Evolutionary conservation across 148 eudicot species (phyloP).

Genomic region (Cornus controversa): DNA sequence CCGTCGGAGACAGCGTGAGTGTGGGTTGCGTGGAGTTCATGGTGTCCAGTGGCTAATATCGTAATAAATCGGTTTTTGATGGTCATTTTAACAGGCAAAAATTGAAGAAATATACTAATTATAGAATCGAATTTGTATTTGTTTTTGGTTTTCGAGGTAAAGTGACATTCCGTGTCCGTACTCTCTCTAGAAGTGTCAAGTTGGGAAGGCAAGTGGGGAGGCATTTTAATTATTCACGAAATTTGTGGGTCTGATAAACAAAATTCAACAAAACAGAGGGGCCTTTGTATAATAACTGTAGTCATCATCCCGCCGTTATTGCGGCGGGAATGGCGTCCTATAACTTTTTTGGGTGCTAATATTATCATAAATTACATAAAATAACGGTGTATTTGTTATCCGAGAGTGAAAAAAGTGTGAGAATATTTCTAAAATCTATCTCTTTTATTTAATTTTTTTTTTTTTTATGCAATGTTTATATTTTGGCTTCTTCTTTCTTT

Average conservation of each 20-base stretch:
- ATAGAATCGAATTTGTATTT: not conserved
- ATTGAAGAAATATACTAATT: too few species aligned
- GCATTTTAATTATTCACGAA: constrained; percentile 2
- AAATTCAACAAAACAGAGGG: constrained; percentile 31
- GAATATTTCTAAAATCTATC: not conserved
- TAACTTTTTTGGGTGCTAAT: constrained; percentile 1
- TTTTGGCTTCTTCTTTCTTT: not conserved
- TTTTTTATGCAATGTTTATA: not conserved
- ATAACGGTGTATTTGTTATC: constrained; percentile 1
- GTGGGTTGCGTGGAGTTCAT: constrained; percentile 9
- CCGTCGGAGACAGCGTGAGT: constrained; percentile 66
- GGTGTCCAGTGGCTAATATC: constrained; percentile 5
- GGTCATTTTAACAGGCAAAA: not conserved
- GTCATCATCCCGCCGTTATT: constrained; percentile 44
- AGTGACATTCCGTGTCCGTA: constrained; percentile 13
- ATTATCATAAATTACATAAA: constrained; percentile 2
- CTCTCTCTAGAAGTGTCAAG: not conserved
- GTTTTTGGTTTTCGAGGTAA: not conserved
- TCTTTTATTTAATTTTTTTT: not conserved
- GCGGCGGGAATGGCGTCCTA: constrained; percentile 67
- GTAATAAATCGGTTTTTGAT: constrained; percentile 1
- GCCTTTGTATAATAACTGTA: not conserved
- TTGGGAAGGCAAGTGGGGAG: not conserved
- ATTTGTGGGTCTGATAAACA: constrained; percentile 16
- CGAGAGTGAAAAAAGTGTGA: constrained; percentile 8